Conservation (phyloP, 495 filamentous ascomycete genomes). For the Penicillium odoratum region DNA sequence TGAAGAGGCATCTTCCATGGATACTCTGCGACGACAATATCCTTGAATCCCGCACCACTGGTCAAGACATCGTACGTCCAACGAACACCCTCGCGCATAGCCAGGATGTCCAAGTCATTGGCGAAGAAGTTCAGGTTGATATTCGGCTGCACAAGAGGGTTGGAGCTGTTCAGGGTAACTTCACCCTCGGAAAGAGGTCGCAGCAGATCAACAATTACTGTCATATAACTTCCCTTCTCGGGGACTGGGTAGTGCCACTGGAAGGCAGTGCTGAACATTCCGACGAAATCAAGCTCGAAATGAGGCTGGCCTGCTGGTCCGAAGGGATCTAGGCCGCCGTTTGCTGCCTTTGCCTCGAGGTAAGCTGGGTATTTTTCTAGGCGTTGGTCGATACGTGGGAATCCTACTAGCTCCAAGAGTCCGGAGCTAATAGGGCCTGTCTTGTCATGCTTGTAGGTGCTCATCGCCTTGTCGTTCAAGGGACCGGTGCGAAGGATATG, state of each 20-base stretch:
- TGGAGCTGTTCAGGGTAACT: conserved; percentile 51
- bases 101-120: conserved; percentile 53
- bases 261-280: conserved; percentile 60
- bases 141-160: conserved; percentile 53
- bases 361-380: conserved; percentile 51
- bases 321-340: conserved; percentile 57
- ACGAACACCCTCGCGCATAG: conserved; percentile 56
- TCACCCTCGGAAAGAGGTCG: conserved; percentile 52
- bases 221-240: conserved; percentile 47
- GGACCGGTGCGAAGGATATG: conserved; percentile 53
- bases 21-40: conserved; percentile 53
- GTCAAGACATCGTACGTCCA: conserved; percentile 56
- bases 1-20: conserved; percentile 59
- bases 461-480: conserved; percentile 44
- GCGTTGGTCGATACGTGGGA: conserved; percentile 56
- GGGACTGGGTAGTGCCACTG: conserved; percentile 62
- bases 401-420: conserved; percentile 55
- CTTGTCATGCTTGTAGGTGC: conserved; percentile 47
- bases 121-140: conserved; percentile 63
- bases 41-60: conserved; percentile 55
- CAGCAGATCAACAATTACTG: conserved; percentile 60
- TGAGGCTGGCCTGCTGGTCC: conserved; percentile 60
- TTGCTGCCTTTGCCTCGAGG: conserved; percentile 47
- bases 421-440: conserved; percentile 52
- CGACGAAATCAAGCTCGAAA: conserved; percentile 65